Base-by-base conservation (phyloP, 2,329 filamentous ascomycete genomes). In the Fusarium sambucinum region DNA sequence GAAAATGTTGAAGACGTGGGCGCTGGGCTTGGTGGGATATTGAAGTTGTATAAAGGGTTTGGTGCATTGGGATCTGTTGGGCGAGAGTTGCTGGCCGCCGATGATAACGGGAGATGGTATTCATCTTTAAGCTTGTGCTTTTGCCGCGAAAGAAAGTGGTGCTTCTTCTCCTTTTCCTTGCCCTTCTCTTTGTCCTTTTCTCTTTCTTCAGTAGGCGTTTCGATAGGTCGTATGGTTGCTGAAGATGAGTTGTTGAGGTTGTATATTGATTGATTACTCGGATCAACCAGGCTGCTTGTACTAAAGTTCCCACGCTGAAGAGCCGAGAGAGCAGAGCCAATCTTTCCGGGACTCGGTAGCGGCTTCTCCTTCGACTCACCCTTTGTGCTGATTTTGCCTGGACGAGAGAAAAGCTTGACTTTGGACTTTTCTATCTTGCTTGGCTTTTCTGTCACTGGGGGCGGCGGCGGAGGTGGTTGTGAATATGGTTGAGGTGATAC, bases 121-220 rank as follows among this genome's bases (percentile, higher is more conserved):
- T 94, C 92, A 67, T 93, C 90, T 78, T 90, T 91, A 59, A 92
- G 81, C 77, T 94, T 94, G 74, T 94, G 87, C 75, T 94, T 94
- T 75, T 93, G 91, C 38, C 92, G 85, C 10, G 91, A 93, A 54
- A 95, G 77, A 70, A 95, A 94, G 74, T 94, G 89, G 71, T 94
- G 92, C 69, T 91, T 92, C 80, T 91, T 92, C 73, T 92, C 89
- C 79, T 92, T 92, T 60, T 92, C 89, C 73, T 90, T 90, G 19
- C 76, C 78, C 40, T 78, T 79, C 33, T 83, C 78, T 41, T 78
- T 79, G 35, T 83, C 78, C 54, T 75, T 79, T 45, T 83, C 78
- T 48, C 75, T 78, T 46, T 83, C 83, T 47, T 83, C 82, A 4
- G 75, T 80, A 8, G 81, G 78, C 73, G 83, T 79, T 42, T 91